Evolutionary conservation across 805 yeast genomes (phyloP).

Genomic region (Ogataea methylovora): DNA sequence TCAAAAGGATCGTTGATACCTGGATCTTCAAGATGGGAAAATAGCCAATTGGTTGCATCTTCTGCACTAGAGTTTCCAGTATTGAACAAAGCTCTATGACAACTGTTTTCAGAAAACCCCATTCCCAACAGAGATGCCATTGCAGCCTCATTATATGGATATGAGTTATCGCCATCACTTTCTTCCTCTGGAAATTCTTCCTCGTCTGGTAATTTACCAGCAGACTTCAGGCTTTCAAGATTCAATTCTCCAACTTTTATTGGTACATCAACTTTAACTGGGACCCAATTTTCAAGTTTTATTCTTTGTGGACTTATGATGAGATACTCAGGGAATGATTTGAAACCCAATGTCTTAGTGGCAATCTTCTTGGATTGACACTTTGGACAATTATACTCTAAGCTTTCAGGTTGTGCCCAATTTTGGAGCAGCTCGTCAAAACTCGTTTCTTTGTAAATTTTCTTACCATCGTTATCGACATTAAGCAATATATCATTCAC

Average conservation of each 20-base stretch:
- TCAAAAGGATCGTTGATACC: conserved; percentile 62
- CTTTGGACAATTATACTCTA: conserved; percentile 57
- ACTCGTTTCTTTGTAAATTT: conserved; percentile 39
- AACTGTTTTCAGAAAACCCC: conserved; percentile 79
- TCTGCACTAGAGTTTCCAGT: conserved; percentile 65
- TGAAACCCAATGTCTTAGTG: conserved; percentile 40
- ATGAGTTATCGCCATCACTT: conserved; percentile 16
- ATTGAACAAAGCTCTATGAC: conserved; percentile 57
- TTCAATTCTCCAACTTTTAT: conserved; percentile 41
- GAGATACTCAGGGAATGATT: conserved; percentile 62
- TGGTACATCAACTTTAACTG: conserved; percentile 73
- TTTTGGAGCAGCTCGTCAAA: conserved; percentile 41
- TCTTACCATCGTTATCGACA: conserved; percentile 36
- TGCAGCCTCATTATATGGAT: conserved; percentile 49
- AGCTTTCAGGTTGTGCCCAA: conserved; percentile 39
- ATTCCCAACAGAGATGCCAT: conserved; percentile 54
- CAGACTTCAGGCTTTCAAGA: conserved; percentile 33
- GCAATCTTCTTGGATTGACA: conserved; percentile 36
- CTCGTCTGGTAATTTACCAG: conserved; percentile 35
- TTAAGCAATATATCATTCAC: conserved; percentile 35
- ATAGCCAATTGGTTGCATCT: conserved; percentile 83
- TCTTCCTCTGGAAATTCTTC: conserved; percentile 28
- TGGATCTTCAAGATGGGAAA: conserved; percentile 81
- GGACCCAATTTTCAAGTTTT: conserved; percentile 83
- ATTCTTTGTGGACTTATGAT: conserved; percentile 74